Conservation (phyloP, 2,329 filamentous ascomycete species). For the Trichoderma lentiforme region DNA sequence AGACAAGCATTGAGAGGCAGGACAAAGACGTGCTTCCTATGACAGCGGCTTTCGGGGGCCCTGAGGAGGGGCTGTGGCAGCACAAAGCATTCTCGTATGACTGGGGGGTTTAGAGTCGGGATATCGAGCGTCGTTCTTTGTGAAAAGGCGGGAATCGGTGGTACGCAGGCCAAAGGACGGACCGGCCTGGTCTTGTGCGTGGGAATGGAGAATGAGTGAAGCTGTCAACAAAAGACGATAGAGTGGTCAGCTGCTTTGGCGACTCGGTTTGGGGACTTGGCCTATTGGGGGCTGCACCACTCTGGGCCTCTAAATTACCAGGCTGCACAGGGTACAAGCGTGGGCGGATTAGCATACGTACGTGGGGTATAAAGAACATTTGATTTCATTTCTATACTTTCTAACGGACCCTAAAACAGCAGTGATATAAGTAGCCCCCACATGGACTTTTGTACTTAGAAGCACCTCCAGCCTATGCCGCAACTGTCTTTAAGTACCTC, state of each 20-base stretch:
- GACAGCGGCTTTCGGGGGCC: slow-evolving; percentile 4
- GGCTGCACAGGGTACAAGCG: background rate
- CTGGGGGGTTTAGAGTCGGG: background rate
- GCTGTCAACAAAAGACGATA: background rate
- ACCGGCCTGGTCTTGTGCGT: background rate
- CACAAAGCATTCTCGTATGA: slow-evolving; percentile 16
- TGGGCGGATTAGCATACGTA: background rate
- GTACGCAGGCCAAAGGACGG: background rate
- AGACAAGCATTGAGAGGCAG: slow-evolving; percentile 10
- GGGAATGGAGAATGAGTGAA: background rate
- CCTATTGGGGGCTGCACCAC: slow-evolving; percentile 3
- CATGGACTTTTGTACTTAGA: background rate
- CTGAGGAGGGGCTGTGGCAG: slow-evolving; percentile 18
- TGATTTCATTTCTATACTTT: background rate
- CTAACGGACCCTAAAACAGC: accelerated
- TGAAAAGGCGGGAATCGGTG: background rate
- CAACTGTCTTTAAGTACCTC: background rate
- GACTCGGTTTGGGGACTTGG: slow-evolving; percentile 1
- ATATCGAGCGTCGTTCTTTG: background rate
- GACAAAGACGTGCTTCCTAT: slow-evolving; percentile 4
- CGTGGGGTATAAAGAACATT: slow-evolving; percentile 9
- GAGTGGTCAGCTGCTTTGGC: slow-evolving; percentile 16
- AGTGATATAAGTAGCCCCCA: background rate
- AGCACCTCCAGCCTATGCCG: background rate
- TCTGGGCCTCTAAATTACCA: background rate